These are phyloP conservation scores for Pharnaceum exiguum DNA, from an alignment of 148 eudicot genomes.

Conservation along the genomic window DNA sequence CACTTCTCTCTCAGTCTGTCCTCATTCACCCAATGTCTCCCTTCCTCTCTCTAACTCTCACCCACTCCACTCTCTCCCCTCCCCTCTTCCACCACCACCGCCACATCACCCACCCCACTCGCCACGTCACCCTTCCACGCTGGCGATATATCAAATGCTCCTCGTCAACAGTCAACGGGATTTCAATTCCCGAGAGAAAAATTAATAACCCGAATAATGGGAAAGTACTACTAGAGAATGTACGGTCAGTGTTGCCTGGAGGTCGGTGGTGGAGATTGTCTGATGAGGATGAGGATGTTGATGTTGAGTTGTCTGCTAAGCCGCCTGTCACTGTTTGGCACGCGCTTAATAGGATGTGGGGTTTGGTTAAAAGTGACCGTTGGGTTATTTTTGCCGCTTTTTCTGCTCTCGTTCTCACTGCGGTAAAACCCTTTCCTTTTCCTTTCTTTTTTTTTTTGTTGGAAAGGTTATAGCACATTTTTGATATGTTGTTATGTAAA, in stretches of 20 bases:
- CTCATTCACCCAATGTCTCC: constrained; percentile 8
- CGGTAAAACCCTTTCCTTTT: constrained; percentile 41
- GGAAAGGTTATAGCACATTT: neutral
- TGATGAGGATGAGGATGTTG: constrained; percentile 39
- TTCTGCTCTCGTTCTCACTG: constrained; percentile 65
- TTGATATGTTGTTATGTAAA: neutral
- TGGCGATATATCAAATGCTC: constrained; percentile 4
- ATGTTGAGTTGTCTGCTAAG: constrained; percentile 43
- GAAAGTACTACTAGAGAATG: constrained; percentile 24
- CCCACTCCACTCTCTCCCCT: constrained; percentile 6
- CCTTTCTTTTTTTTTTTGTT: neutral
- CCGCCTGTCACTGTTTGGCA: constrained; percentile 82
- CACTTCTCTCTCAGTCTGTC: no score
- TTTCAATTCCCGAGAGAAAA: constrained; percentile 17
- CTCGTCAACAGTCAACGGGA: constrained; percentile 41
- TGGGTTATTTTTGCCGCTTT: constrained; percentile 85
- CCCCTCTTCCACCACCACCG: constrained; percentile 8
- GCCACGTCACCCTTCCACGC: constrained; percentile 8
- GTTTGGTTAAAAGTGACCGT: constrained; percentile 60
- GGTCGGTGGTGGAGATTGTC: constrained; percentile 85
- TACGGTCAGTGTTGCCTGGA: constrained; percentile 63
- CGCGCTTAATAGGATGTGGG: constrained; percentile 88
- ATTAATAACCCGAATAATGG: no score
- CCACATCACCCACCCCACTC: constrained; percentile 4
- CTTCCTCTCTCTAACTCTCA: constrained; percentile 35